Conservation (phyloP, 345 rosid genomes). For the Aquilaria sinensis region DNA sequence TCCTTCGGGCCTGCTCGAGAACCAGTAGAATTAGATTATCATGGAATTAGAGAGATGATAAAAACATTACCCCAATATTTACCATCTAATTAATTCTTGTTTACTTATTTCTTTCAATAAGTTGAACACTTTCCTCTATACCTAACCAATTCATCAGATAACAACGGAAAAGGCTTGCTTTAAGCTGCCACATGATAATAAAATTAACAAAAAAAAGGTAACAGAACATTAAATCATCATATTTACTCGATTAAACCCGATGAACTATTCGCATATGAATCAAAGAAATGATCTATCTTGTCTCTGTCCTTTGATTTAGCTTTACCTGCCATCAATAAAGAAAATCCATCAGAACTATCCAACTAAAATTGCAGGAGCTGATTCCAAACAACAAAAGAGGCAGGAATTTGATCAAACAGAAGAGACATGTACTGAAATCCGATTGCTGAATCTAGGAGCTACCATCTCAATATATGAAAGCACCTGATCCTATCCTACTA, state of each 20-base stretch:
- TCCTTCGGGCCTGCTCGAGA: constrained; percentile 49
- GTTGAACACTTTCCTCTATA: not conserved
- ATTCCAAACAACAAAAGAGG: not conserved
- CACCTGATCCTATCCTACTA: too few relatives aligned
- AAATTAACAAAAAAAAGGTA: too few relatives aligned
- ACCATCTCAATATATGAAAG: too few relatives aligned
- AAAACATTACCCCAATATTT: not conserved
- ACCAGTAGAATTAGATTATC: constrained; percentile 1
- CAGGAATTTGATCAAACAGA: not conserved
- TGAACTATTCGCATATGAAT: constrained; percentile 31
- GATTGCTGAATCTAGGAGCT: not conserved
- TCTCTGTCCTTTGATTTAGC: constrained; percentile 18
- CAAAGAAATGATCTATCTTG: constrained; percentile 26
- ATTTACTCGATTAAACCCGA: constrained; percentile 45
- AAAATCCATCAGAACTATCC: not conserved
- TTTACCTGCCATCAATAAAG: constrained; percentile 23
- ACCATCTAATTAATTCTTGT: not conserved
- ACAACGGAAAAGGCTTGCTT: not conserved
- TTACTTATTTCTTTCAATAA: not conserved
- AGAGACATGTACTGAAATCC: too few relatives aligned
- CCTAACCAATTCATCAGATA: not conserved
- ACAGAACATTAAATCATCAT: not conserved
- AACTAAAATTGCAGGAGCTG: not conserved
- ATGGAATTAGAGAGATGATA: not conserved
- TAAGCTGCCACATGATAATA: too few relatives aligned